These are phyloP conservation scores for Allium sativum DNA, from an alignment of 106 monocot species.

Conservation along the genomic window DNA sequence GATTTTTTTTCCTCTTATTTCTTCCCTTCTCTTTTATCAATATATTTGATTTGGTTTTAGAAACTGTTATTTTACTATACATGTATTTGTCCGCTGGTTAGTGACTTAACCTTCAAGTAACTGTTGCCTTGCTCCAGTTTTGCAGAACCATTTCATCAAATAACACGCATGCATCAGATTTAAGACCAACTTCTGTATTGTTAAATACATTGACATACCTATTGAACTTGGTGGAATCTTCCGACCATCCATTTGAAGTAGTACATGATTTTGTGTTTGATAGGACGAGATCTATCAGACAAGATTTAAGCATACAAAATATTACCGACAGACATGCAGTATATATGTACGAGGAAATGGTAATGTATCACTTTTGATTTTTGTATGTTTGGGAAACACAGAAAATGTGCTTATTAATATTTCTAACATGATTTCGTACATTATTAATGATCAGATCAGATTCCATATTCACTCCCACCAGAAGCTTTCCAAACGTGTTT, in stretches of 20 bases:
- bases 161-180: constrained; percentile 35
- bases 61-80: background rate
- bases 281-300: constrained; percentile 79
- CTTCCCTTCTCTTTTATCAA: background rate
- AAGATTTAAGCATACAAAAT: constrained; percentile 84
- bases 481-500: constrained; percentile 39
- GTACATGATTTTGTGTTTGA: constrained; percentile 97
- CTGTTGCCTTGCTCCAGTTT: constrained; percentile 39
- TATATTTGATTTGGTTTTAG: background rate
- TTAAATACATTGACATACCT: constrained; percentile 61
- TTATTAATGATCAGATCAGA: constrained; percentile 33
- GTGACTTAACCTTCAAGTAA: background rate
- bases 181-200: constrained; percentile 64
- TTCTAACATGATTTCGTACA: constrained; percentile 5
- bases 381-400: constrained; percentile 1
- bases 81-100: background rate
- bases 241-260: constrained; percentile 65
- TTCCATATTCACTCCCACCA: constrained; percentile 75
- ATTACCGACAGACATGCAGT: constrained; percentile 51
- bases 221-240: constrained; percentile 41
- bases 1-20: background rate
- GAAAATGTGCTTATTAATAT: background rate
- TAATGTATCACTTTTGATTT: constrained; percentile 18
- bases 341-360: constrained; percentile 89
- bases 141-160: constrained; percentile 72